These are phyloP conservation scores for Stellera chamaejasme DNA, from an alignment of 345 rosid species.

Conservation along the genomic window DNA sequence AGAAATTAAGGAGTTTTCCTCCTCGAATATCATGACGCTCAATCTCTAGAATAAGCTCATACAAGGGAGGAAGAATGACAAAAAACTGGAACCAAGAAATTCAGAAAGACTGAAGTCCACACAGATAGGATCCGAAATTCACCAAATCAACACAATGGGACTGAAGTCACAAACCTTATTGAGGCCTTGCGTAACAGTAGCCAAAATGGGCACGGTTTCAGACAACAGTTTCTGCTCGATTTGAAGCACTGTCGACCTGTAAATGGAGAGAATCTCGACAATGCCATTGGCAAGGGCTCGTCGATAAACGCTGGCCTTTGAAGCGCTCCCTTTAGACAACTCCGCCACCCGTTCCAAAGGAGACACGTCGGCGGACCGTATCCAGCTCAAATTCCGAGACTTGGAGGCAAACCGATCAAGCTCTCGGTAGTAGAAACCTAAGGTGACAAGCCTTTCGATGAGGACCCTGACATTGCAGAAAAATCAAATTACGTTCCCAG, in stretches of 20 bases:
- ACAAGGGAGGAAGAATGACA: conserved; percentile 76
- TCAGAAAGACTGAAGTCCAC: background rate
- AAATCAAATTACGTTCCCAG: too few species aligned
- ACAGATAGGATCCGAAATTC: background rate
- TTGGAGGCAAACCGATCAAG: conserved; percentile 73
- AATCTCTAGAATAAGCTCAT: conserved; percentile 82
- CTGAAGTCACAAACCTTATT: conserved; percentile 49
- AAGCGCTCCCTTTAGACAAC: conserved; percentile 24
- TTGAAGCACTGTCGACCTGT: conserved; percentile 84
- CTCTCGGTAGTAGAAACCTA: conserved; percentile 91
- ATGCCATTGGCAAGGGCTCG: conserved; percentile 94
- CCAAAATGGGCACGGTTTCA: conserved; percentile 69
- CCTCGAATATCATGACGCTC: conserved; percentile 90
- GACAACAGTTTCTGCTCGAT: conserved; percentile 83
- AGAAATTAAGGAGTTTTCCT: conserved; percentile 80
- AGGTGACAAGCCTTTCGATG: conserved; percentile 68
- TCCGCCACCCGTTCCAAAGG: conserved; percentile 45
- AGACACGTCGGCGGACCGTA: conserved; percentile 43
- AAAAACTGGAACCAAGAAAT: conserved; percentile 50
- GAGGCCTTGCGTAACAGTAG: conserved; percentile 81
- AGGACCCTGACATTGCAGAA: conserved; percentile 44
- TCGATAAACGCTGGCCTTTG: conserved; percentile 57
- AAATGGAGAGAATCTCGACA: conserved; percentile 75
- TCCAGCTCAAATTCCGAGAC: conserved; percentile 83
- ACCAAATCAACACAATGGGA: background rate